These are phyloP conservation scores for Plectranthus barbatus DNA, from an alignment of 257 asterid species.

Conservation along the genomic window DNA sequence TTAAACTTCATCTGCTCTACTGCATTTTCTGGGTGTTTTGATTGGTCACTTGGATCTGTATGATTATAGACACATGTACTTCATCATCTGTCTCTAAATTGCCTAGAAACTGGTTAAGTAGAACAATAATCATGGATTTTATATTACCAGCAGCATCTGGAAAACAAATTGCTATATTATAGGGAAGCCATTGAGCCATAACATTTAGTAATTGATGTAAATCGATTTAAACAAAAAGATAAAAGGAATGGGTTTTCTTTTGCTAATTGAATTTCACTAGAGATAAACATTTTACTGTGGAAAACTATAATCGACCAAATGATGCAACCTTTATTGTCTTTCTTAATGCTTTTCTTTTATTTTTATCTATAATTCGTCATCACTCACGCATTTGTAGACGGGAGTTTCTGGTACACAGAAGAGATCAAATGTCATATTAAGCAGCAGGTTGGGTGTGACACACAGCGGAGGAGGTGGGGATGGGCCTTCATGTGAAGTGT, in stretches of 20 bases:
- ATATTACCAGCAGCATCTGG: not conserved
- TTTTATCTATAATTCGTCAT: constrained; percentile 4
- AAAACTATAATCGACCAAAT: not conserved
- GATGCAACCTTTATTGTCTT: not conserved
- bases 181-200: not conserved
- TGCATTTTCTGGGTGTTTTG: not conserved
- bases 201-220: not conserved
- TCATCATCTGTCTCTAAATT: not conserved
- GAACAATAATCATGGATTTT: not conserved
- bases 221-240: not conserved
- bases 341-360: not conserved
- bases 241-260: not conserved
- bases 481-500: constrained; percentile 55
- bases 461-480: constrained; percentile 30
- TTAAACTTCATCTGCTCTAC: not conserved
- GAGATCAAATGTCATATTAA: constrained; percentile 36
- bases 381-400: constrained; percentile 28
- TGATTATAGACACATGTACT: not conserved
- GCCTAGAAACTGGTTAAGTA: not conserved
- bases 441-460: constrained; percentile 30
- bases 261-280: not conserved
- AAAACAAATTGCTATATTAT: not conserved
- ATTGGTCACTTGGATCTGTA: not conserved
- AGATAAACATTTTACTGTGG: not conserved
- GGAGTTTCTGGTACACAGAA: constrained; percentile 15